These are phyloP conservation scores for Neurospora tetrasperma DNA, from an alignment of 495 filamentous ascomycete species.

Conservation along the genomic window DNA sequence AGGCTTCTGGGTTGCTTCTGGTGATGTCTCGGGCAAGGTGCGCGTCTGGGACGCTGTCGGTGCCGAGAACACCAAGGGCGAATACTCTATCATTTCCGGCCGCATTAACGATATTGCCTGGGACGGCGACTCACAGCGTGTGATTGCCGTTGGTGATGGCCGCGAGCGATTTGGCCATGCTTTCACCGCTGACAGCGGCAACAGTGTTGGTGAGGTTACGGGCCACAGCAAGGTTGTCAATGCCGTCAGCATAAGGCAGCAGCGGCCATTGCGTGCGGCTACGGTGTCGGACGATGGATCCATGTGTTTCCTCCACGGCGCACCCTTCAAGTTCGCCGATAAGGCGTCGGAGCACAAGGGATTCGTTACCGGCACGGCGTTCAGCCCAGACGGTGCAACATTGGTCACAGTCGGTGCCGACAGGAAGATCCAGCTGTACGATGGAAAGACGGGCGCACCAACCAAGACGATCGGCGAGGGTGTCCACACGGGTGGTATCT, in stretches of 20 bases:
- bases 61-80: constrained; percentile 61
- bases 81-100: constrained; percentile 90
- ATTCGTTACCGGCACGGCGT: constrained; percentile 79
- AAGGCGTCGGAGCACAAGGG: constrained; percentile 67
- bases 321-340: constrained; percentile 87
- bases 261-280: constrained; percentile 79
- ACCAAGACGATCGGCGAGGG: constrained; percentile 69
- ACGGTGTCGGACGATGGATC: constrained; percentile 84
- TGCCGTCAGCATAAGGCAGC: constrained; percentile 77
- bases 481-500: constrained; percentile 82
- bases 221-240: constrained; percentile 90
- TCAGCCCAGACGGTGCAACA: constrained; percentile 77
- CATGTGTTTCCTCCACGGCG: constrained; percentile 85
- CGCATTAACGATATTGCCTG: constrained; percentile 93
- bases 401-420: constrained; percentile 88
- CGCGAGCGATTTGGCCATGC: constrained; percentile 90
- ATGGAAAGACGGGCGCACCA: constrained; percentile 84
- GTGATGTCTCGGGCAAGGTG: constrained; percentile 74
- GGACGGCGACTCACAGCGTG: constrained; percentile 93
- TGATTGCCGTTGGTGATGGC: constrained; percentile 92
- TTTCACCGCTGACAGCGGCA: constrained; percentile 91
- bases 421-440: constrained; percentile 82
- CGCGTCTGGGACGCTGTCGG: constrained; percentile 77
- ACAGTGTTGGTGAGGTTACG: constrained; percentile 85
- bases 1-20: constrained; percentile 91